phyloP scores from a whole-genome alignment of 108 stramenopile genomes.

The Fragilaria crotonensis region DNA sequence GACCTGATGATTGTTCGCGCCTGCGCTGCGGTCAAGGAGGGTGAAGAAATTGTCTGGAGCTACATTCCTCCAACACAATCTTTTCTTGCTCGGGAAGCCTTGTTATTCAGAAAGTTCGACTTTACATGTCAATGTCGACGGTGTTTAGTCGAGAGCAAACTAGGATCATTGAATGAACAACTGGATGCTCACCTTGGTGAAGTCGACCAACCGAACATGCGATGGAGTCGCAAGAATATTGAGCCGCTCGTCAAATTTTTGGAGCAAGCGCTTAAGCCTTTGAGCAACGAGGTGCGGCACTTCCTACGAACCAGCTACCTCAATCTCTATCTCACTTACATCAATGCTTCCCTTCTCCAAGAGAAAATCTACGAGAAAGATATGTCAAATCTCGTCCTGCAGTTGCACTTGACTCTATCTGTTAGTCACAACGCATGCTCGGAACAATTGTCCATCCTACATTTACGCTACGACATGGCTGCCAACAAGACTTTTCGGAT shows the following conservation, averaged over 20 bases:
- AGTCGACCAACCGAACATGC: neutral
- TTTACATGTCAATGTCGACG: conserved; percentile 56
- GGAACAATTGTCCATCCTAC: conserved; percentile 65
- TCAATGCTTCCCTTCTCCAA: conserved; percentile 32
- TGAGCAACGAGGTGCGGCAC: conserved; percentile 33
- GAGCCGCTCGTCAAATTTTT: conserved; percentile 9
- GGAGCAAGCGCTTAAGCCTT: conserved; percentile 7
- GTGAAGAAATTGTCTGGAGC: conserved; percentile 66
- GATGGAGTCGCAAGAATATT: neutral
- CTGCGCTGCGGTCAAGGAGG: conserved; percentile 28
- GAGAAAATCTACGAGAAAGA: neutral
- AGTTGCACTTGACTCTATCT: conserved; percentile 58
- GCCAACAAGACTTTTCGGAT: conserved; percentile 58
- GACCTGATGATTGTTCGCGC: conserved; percentile 73
- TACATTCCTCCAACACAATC: conserved; percentile 61
- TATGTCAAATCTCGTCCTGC: conserved; percentile 32
- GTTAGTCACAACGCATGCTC: conserved; percentile 66
- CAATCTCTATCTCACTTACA: conserved; percentile 46
- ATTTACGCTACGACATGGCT: conserved; percentile 59
- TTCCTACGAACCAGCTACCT: conserved; percentile 35
- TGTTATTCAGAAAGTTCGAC: conserved; percentile 34
- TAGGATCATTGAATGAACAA: neutral
- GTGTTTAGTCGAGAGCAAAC: conserved; percentile 35
- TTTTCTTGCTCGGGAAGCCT: conserved; percentile 26
- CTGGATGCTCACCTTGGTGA: neutral